Percentiles rank a stretch among this genome's conserved stretches.
Conservation (phyloP, 352 stramenopile genomes). For the Pythium chondricola region DNA sequence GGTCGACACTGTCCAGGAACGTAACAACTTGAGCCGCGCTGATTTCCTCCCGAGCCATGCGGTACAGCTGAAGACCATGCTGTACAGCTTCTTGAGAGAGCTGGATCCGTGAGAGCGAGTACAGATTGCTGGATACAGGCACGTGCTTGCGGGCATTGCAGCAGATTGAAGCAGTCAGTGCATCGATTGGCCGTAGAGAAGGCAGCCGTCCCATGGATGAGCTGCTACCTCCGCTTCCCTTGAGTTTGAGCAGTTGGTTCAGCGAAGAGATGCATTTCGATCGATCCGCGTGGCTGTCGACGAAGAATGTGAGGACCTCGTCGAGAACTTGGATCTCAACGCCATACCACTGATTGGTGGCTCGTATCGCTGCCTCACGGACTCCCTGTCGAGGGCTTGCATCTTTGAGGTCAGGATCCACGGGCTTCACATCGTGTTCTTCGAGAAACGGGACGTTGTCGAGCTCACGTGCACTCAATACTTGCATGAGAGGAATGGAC, state of each 20-base stretch:
- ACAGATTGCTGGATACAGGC: neutral
- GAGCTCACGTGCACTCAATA: constrained; percentile 36
- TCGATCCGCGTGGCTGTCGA: constrained; percentile 32
- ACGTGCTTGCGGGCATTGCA: constrained; percentile 40
- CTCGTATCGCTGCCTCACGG: constrained; percentile 5
- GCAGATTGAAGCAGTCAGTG: constrained; percentile 27
- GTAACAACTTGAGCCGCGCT: constrained; percentile 21
- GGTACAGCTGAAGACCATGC: constrained; percentile 3
- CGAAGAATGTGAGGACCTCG: constrained; percentile 54
- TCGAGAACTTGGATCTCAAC: constrained; percentile 48
- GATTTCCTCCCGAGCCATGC: constrained; percentile 8
- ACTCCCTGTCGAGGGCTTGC: neutral
- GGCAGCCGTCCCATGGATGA: neutral
- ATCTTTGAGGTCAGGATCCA: neutral
- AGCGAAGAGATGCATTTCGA: constrained; percentile 26
- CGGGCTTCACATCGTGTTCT: neutral
- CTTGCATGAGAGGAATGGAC: constrained; percentile 32
- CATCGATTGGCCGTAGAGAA: constrained; percentile 3
- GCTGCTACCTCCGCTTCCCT: neutral
- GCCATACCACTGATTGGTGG: constrained; percentile 36
- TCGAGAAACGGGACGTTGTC: constrained; percentile 28
- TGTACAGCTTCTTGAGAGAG: neutral
- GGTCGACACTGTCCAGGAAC: constrained; percentile 56
- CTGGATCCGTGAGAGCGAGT: no score
- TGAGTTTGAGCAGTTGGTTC: constrained; percentile 27